Conservation (phyloP, 192 early-diverging fungal genomes). For the Podochytrium sp. region DNA sequence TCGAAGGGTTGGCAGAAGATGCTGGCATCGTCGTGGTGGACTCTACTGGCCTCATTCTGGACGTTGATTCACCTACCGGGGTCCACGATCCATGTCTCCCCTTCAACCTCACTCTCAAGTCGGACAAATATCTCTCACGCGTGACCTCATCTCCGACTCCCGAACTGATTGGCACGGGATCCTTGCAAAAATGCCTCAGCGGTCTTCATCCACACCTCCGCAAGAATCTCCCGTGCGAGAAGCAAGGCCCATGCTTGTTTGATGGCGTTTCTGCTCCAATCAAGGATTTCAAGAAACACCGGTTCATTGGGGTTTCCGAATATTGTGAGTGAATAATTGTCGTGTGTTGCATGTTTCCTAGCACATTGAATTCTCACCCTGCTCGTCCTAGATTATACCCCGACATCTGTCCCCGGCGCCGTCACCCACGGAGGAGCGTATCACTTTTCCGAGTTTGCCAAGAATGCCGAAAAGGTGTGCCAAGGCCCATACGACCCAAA, state of each 20-base stretch:
- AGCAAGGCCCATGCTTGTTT: slow-evolving; percentile 88
- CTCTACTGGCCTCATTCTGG: background rate
- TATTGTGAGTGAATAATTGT: too few species aligned
- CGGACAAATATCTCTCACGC: background rate
- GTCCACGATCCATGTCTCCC: slow-evolving; percentile 52
- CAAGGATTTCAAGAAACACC: slow-evolving; percentile 66
- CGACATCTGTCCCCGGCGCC: slow-evolving; percentile 65
- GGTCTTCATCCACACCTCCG: slow-evolving; percentile 70
- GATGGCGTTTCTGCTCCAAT: slow-evolving; percentile 90
- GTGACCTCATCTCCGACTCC: background rate
- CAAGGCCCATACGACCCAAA: background rate
- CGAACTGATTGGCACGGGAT: slow-evolving; percentile 48
- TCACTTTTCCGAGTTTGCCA: slow-evolving; percentile 8
- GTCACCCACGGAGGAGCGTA: slow-evolving; percentile 10
- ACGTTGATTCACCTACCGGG: background rate
- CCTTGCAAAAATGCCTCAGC: slow-evolving; percentile 41
- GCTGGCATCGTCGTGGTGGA: background rate
- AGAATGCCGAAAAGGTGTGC: slow-evolving; percentile 14
- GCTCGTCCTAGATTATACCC: too few species aligned
- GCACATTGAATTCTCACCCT: too few species aligned
- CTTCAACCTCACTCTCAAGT: slow-evolving; percentile 29
- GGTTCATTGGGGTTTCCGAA: slow-evolving; percentile 91
- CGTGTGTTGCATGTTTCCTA: too few species aligned
- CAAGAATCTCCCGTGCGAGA: slow-evolving; percentile 72
- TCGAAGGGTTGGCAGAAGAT: slow-evolving; percentile 53